Conservation (phyloP, 192 early-diverging fungal species). For the Coemansia sp. region DNA sequence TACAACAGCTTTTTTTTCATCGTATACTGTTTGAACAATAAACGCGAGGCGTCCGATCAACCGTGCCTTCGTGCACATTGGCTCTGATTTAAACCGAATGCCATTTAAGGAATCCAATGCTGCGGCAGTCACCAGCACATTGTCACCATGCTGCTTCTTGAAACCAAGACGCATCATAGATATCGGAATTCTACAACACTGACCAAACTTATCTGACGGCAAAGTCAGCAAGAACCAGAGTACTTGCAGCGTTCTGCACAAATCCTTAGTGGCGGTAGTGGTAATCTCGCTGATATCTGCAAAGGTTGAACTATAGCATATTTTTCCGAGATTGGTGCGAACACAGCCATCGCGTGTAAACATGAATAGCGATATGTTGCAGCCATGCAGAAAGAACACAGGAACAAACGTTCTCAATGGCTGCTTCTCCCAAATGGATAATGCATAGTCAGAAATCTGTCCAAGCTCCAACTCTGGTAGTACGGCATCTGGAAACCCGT, state of each 20-base stretch:
- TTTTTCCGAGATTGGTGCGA: not conserved
- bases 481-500: not conserved
- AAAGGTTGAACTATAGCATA: not conserved
- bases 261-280: not conserved
- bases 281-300: not conserved
- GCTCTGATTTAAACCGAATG: not conserved
- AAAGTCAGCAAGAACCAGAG: conserved; percentile 13
- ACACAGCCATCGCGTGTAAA: conserved; percentile 17
- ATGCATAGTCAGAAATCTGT: conserved; percentile 30
- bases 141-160: not conserved
- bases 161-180: not conserved
- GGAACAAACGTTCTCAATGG: conserved; percentile 17
- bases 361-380: conserved; percentile 13
- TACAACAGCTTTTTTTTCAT: not conserved
- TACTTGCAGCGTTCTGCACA: not conserved
- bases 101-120: not conserved
- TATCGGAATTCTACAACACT: not conserved
- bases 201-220: not conserved
- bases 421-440: conserved; percentile 14
- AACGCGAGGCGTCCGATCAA: not conserved
- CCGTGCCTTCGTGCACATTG: not conserved
- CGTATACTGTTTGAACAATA: not conserved
- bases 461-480: conserved; percentile 6
- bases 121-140: not conserved
- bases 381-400: conserved; percentile 15